phyloP scores from a whole-genome alignment of 2,329 filamentous ascomycete species.

The Aspergillus sp. region DNA sequence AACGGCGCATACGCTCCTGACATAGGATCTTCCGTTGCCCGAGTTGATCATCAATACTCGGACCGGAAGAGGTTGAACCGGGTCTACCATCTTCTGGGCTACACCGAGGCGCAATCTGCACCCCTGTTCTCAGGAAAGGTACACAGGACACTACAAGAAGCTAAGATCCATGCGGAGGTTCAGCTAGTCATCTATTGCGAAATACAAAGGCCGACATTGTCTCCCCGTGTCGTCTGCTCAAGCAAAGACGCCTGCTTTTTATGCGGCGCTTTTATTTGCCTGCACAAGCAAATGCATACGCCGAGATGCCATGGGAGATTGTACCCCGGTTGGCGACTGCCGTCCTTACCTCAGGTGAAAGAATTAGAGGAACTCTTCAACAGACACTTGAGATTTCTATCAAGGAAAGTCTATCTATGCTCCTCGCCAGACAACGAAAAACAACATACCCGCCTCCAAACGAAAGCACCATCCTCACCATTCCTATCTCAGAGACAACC shows the following conservation, averaged over 20 bases:
- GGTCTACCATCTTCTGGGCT: constrained; percentile 7
- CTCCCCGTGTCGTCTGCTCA: constrained; percentile 21
- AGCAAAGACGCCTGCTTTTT: constrained; percentile 28
- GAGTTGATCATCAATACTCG: background rate
- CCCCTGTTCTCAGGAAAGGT: background rate
- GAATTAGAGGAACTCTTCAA: constrained; percentile 12
- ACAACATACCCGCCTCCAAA: constrained; percentile 13
- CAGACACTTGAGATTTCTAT: constrained; percentile 6
- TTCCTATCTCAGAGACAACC: constrained; percentile 15
- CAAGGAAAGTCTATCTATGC: constrained; percentile 4
- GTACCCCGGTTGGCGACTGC: constrained; percentile 17
- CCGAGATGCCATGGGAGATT: constrained; percentile 19
- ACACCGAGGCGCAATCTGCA: constrained; percentile 6
- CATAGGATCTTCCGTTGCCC: background rate
- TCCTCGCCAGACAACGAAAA: constrained; percentile 8
- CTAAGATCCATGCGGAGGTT: constrained; percentile 21
- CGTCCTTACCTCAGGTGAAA: constrained; percentile 8
- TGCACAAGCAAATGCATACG: constrained; percentile 16
- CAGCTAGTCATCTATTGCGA: constrained; percentile 23
- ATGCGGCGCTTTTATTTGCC: constrained; percentile 18
- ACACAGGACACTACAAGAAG: constrained; percentile 1
- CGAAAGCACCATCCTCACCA: constrained; percentile 19
- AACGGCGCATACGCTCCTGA: constrained; percentile 3
- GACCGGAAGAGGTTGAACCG: background rate
- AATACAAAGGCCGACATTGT: constrained; percentile 6